Base-by-base conservation (phyloP, 2,329 filamentous ascomycete species). In the Aspergillus sojae region DNA sequence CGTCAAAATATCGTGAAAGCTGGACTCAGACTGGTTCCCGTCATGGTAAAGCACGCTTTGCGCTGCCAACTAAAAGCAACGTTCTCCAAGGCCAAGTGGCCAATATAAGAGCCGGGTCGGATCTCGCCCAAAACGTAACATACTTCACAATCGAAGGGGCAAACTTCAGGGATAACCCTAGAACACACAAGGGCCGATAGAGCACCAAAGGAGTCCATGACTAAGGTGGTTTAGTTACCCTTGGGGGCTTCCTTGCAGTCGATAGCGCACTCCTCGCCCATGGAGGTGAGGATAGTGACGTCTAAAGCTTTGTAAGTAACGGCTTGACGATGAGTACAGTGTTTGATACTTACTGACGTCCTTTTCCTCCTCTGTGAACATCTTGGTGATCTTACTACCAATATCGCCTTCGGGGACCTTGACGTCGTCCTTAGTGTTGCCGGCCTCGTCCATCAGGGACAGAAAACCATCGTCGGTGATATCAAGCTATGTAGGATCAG, bases 391-490 rank as follows among this genome's bases (percentile, higher is more conserved):
- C n/a, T n/a, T n/a, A n/a, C n/a, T n/a, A n/a, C n/a, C n/a, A n/a
- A n/a, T n/a, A n/a, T n/a, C n/a, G n/a, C n/a, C n/a, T n/a, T n/a
- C n/a, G n/a, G 95, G 95, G 72, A 96, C 78, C 85, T 92, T 93
- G 81, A 98, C 93, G 80, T 99, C 94, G 76, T 97, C 92, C 88
- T 97, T n/a, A n/a, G n/a, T n/a, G n/a, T n/a, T n/a, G n/a, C n/a
- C n/a, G n/a, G n/a, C n/a, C n/a, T n/a, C n/a, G n/a, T n/a, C n/a
- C n/a, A n/a, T 96, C 78, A 99, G 91, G 79, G 91, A 94, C 73
- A 99, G 91, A 89, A 91, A 98, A 70, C 88, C 93, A 78, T 98
- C 95, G 76, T 98, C 95, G 72, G 91, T 90, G 81, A 97, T 90
- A 80, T 97, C 91, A 76, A 97, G 88, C 93, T 97, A 73, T n/a